Base-by-base conservation (phyloP, 768 basidiomycete genomes). In the Mycena belliarum region DNA sequence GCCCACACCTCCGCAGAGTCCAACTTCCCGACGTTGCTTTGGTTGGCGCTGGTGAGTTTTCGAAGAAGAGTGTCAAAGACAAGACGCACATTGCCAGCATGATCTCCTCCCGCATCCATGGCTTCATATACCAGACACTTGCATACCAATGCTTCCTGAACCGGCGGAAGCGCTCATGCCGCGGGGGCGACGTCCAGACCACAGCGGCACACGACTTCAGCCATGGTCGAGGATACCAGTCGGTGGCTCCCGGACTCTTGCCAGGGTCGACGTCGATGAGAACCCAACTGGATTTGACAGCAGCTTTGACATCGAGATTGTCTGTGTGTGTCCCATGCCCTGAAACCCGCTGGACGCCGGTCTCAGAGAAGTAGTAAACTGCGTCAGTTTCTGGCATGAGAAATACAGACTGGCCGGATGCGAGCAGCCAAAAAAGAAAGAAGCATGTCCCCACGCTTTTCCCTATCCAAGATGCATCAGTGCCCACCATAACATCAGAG, bases 61-160 rank as follows among this genome's bases (percentile, higher is more conserved):
- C 33, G 48, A 52, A 52, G 57, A 48, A 28, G 18, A 42, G 12
- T 32, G 7, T 32, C 12, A 52, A 52, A 52, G 57, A 48, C 38
- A 20, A 42, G n/a, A 48, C 44, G 28, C n/a, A 59, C 57, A n/a
- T 52, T 29, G 42, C 26, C 4, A 51, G 50, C 1, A 28, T 28
- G 32, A 59, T 59, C 41, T 59, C 57, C 20, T 37, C 15, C 32
- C 2, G 14, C 26, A 44, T 46, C 57, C 57, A 58, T 20, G 57
- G 50, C 26, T 29, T 51, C 57, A 58, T 58, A 32, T 26, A 51
- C 57, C 57, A 58, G 16, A 20, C 16, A 6, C 2, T 18, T 25
- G 35, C 44, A 10, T 24, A 0, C 16, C 16, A 35, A 11, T 46
- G 42, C 25, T 51, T 57, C 2, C 0, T 25, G 35, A 57, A 50